These are phyloP conservation scores for Golubevia pallescens DNA, from an alignment of 1,284 basidiomycete species.

Conservation along the genomic window DNA sequence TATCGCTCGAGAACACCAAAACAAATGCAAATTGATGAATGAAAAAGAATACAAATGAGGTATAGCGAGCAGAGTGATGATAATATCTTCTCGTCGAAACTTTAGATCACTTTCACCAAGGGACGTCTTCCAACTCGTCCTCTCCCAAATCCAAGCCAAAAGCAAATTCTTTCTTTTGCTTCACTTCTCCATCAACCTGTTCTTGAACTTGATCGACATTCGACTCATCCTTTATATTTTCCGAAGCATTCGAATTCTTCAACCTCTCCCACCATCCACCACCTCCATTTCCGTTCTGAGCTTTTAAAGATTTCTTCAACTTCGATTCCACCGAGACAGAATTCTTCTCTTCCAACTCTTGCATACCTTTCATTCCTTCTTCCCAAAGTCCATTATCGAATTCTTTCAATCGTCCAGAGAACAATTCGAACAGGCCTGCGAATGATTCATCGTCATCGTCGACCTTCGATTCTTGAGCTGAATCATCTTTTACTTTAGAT, in stretches of 20 bases:
- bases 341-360: conserved; percentile 13
- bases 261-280: not conserved
- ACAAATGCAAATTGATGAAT: too few species aligned
- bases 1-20: too few species aligned
- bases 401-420: conserved; percentile 26
- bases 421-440: conserved; percentile 30
- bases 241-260: not conserved
- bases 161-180: not conserved
- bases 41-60: too few species aligned
- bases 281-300: not conserved
- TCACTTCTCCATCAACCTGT: not conserved
- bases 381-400: conserved; percentile 26
- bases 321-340: too few species aligned
- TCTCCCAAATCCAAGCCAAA: conserved; percentile 5
- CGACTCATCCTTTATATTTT: not conserved
- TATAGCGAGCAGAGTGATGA: too few species aligned
- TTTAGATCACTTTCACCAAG: conserved; percentile 8
- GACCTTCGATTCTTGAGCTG: not conserved
- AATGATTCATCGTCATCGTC: conserved; percentile 16
- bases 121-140: conserved; percentile 14
- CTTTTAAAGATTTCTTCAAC: not conserved
- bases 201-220: not conserved
- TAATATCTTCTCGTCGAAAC: too few species aligned
- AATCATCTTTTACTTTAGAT: too few species aligned
- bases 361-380: conserved; percentile 20